A percentile compares a stretch with the other conserved stretches of the same genome.
phyloP scores from a whole-genome alignment of 2,329 filamentous ascomycete species.

The Pestalotiopsis sp. region DNA sequence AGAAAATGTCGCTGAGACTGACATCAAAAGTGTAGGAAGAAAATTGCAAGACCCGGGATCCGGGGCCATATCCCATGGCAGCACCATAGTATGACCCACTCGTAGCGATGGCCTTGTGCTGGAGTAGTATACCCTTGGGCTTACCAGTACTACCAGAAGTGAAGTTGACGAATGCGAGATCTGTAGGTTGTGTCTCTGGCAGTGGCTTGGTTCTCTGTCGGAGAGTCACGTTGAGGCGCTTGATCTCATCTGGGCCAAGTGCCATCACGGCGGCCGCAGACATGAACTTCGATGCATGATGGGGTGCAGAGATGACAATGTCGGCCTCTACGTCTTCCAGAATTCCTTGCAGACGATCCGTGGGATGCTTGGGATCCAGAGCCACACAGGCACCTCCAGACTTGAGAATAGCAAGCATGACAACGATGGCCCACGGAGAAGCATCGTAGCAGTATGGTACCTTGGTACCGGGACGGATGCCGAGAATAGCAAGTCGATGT shows the following conservation, averaged over 20 bases:
- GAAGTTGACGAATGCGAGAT: slow-evolving; percentile 13
- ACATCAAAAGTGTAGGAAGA: slow-evolving; percentile 8
- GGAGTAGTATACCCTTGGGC: slow-evolving; percentile 14
- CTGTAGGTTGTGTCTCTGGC: background rate
- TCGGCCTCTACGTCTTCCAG: slow-evolving; percentile 3
- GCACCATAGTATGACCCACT: background rate
- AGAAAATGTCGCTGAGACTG: slow-evolving; percentile 10
- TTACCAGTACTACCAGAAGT: slow-evolving; percentile 16
- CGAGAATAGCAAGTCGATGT: slow-evolving; percentile 5
- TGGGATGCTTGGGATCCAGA: slow-evolving; percentile 8
- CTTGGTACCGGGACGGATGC: slow-evolving; percentile 5
- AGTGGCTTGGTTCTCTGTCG: background rate
- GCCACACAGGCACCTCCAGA: slow-evolving; percentile 8
- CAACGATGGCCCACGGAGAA: slow-evolving; percentile 10
- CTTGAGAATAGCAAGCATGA: slow-evolving; percentile 11
- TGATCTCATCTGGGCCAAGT: slow-evolving; percentile 13
- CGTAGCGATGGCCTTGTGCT: slow-evolving; percentile 10
- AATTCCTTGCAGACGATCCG: slow-evolving; percentile 9
- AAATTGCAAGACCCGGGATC: slow-evolving; percentile 26
- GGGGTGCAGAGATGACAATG: slow-evolving; percentile 5
- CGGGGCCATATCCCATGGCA: slow-evolving; percentile 49
- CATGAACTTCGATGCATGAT: slow-evolving; percentile 12
- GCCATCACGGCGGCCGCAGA: slow-evolving; percentile 8
- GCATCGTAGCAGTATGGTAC: slow-evolving; percentile 9
- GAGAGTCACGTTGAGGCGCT: background rate